Conservation (phyloP, 2,329 filamentous ascomycete species). For the Paracoccidioides brasiliensis region DNA sequence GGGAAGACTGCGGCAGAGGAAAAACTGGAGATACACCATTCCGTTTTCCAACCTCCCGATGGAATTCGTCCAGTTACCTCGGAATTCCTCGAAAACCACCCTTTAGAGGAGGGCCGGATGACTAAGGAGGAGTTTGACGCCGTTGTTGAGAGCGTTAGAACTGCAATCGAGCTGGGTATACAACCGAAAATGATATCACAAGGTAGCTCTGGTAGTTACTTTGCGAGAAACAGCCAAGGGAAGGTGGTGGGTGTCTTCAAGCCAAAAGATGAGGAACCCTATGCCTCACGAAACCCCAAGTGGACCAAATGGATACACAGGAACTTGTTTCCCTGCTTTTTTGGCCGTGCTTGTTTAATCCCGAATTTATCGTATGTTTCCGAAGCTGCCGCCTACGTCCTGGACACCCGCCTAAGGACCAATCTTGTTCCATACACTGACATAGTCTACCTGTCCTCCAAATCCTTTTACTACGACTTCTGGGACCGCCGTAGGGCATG, state of each 20-base stretch:
- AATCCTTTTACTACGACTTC: constrained; percentile 96
- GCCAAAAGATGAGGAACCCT: constrained; percentile 97
- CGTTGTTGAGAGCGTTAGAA: constrained; percentile 76
- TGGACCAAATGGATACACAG: constrained; percentile 99
- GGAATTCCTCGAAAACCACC: constrained; percentile 52
- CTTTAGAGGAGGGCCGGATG: constrained; percentile 47
- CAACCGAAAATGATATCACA: constrained; percentile 95
- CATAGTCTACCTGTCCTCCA: constrained; percentile 85
- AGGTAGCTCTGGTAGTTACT: constrained; percentile 95
- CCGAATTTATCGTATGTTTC: constrained; percentile 96
- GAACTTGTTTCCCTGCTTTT: constrained; percentile 94
- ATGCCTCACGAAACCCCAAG: constrained; percentile 91
- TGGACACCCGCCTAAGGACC: constrained; percentile 80
- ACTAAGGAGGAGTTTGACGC: constrained; percentile 72
- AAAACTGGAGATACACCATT: constrained; percentile 88
- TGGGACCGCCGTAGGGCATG: constrained; percentile 87
- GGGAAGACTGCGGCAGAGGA: constrained; percentile 67
- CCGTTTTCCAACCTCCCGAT: constrained; percentile 87
- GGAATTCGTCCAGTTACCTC: constrained; percentile 68
- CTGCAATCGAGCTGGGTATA: constrained; percentile 77
- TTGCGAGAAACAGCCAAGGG: constrained; percentile 78
- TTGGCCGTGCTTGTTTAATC: constrained; percentile 87
- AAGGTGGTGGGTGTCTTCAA: constrained; percentile 98
- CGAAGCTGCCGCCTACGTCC: constrained; percentile 89
- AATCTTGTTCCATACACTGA: constrained; percentile 94